A percentile compares a stretch with the other conserved stretches of the same genome.
phyloP scores from a whole-genome alignment of 1,139 yeast genomes.

The Diutina catenulata region DNA sequence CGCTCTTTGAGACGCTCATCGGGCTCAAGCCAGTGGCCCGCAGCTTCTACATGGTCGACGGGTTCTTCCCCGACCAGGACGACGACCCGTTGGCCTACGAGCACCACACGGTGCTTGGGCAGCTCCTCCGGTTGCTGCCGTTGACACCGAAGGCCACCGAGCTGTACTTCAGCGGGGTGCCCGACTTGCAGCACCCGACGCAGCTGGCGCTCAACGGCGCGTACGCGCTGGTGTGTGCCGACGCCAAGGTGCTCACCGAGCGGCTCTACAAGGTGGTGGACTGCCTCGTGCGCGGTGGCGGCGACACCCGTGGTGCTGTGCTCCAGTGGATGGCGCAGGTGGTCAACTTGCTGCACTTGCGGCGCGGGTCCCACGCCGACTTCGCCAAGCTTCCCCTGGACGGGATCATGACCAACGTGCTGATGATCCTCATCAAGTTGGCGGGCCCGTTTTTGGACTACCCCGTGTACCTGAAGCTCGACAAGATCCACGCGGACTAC shows the following conservation, averaged over 20 bases:
- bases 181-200: conserved; percentile 19
- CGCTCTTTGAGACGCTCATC: conserved; percentile 48
- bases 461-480: conserved; percentile 48
- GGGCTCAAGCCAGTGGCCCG: conserved; percentile 53
- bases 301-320: conserved; percentile 48
- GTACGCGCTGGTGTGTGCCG: conserved; percentile 38
- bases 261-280: conserved; percentile 60
- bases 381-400: conserved; percentile 58
- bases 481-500: conserved; percentile 57
- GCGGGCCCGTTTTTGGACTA: conserved; percentile 77
- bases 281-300: conserved; percentile 66
- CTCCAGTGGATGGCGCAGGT: conserved; percentile 60
- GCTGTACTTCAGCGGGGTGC: conserved; percentile 32
- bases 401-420: conserved; percentile 72
- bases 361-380: conserved; percentile 81
- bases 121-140: conserved; percentile 68
- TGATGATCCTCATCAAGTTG: conserved; percentile 54
- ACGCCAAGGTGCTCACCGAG: conserved; percentile 43
- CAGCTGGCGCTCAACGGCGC: conserved; percentile 39
- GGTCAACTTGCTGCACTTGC: conserved; percentile 69
- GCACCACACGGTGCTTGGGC: conserved; percentile 58
- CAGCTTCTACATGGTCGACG: conserved; percentile 42
- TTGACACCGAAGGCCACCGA: conserved; percentile 33
- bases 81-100: conserved; percentile 43
- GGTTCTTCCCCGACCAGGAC: conserved; percentile 36